Evolutionary conservation across 352 stramenopile genomes (phyloP).

Genomic region (Discostella stelligera): DNA sequence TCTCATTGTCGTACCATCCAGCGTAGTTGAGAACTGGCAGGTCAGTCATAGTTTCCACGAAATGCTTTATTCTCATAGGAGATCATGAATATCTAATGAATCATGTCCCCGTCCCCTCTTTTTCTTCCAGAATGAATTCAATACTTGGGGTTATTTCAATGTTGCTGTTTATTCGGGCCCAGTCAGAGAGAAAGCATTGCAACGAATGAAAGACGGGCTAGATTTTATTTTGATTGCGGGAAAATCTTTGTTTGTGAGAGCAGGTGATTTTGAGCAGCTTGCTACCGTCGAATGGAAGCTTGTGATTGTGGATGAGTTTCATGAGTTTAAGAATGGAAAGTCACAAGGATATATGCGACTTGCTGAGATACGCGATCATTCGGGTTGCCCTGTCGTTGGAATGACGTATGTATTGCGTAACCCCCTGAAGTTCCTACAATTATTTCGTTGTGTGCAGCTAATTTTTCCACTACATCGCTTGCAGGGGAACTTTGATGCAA

Average conservation of each 20-base stretch:
- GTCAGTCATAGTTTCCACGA: slow-evolving; percentile 23
- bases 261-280: slow-evolving; percentile 55
- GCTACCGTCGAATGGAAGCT: slow-evolving; percentile 71
- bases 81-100: background rate
- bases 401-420: slow-evolving; percentile 56
- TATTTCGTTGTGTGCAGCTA: background rate
- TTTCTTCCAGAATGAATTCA: slow-evolving; percentile 64
- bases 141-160: slow-evolving; percentile 80
- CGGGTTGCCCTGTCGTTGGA: slow-evolving; percentile 54
- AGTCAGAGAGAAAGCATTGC: slow-evolving; percentile 51
- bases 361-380: slow-evolving; percentile 33
- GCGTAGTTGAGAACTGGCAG: slow-evolving; percentile 76
- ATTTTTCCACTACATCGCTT: background rate
- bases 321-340: slow-evolving; percentile 79
- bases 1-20: slow-evolving; percentile 77
- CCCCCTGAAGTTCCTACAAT: slow-evolving; percentile 15
- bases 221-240: slow-evolving; percentile 78
- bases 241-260: slow-evolving; percentile 63
- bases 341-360: slow-evolving; percentile 42
- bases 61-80: background rate
- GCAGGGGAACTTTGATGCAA: slow-evolving; percentile 75
- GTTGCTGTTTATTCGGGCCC: slow-evolving; percentile 51
- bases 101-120: background rate
- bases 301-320: slow-evolving; percentile 83
- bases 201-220: slow-evolving; percentile 49